phyloP scores from a whole-genome alignment of 2,329 filamentous ascomycete genomes.

The Xylaria multiplex region DNA sequence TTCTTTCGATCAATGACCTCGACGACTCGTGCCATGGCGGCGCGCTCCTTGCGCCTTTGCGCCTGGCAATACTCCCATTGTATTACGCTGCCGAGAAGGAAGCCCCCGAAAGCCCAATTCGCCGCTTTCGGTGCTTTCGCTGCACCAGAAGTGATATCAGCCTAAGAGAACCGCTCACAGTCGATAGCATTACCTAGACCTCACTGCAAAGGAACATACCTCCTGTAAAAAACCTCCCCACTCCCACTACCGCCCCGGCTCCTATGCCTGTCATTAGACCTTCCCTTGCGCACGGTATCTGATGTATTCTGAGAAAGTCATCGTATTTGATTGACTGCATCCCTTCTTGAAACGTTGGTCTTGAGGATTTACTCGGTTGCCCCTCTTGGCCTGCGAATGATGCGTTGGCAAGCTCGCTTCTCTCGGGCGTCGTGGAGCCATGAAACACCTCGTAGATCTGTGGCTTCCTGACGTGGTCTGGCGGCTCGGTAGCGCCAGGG shows the following conservation, averaged over 20 bases:
- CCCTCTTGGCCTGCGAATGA: conserved; percentile 42
- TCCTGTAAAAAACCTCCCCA: conserved; percentile 76
- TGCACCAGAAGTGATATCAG: conserved; percentile 44
- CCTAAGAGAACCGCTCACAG: background rate
- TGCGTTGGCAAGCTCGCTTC: conserved; percentile 18
- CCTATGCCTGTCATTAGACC: conserved; percentile 85
- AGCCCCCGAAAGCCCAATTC: conserved; percentile 87
- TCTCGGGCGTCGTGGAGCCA: conserved; percentile 37
- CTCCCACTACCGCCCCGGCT: conserved; percentile 79
- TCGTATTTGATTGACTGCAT: conserved; percentile 73
- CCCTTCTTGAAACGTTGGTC: conserved; percentile 66
- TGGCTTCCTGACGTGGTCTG: conserved; percentile 49
- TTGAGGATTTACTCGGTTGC: conserved; percentile 53
- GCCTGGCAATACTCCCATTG: conserved; percentile 89
- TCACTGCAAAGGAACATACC: conserved; percentile 62
- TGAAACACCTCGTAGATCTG: conserved; percentile 56
- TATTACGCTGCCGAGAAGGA: conserved; percentile 73
- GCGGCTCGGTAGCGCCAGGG: conserved; percentile 49
- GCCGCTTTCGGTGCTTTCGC: conserved; percentile 73
- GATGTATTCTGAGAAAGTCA: conserved; percentile 78
- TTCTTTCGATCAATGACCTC: conserved; percentile 82
- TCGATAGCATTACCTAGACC: background rate
- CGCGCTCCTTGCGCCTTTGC: conserved; percentile 76
- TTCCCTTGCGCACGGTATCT: conserved; percentile 84
- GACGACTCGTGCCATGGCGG: conserved; percentile 85